Evolutionary conservation across 148 eudicot genomes (phyloP).

Genomic region (Linanthus parryae): DNA sequence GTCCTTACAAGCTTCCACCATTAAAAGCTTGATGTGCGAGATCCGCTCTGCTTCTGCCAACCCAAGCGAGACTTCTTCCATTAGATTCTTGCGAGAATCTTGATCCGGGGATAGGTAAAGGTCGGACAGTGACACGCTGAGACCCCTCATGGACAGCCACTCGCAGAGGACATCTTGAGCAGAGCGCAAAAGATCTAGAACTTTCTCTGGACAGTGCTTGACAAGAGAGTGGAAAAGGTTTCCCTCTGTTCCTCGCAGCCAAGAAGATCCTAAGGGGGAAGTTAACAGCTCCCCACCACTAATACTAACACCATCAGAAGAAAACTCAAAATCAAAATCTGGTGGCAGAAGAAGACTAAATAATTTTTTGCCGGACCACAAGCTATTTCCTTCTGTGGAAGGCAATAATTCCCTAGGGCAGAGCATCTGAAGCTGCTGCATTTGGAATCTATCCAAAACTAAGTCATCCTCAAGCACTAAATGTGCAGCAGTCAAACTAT

Average conservation of each 20-base stretch:
- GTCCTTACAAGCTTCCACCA: slow-evolving; percentile 46
- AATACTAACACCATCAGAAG: slow-evolving; percentile 37
- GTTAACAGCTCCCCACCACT: slow-evolving; percentile 59
- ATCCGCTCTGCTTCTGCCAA: slow-evolving; percentile 62
- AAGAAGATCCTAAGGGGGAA: slow-evolving; percentile 52
- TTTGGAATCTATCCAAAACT: slow-evolving; percentile 33
- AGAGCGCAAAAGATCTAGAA: slow-evolving; percentile 43
- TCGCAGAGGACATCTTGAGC: slow-evolving; percentile 84
- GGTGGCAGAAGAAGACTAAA: slow-evolving; percentile 67
- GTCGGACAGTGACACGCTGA: slow-evolving; percentile 81
- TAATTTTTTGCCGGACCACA: slow-evolving; percentile 80
- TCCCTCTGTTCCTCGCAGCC: slow-evolving; percentile 61
- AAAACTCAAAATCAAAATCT: slow-evolving; percentile 48
- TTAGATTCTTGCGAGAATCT: slow-evolving; percentile 43
- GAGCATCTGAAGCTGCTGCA: slow-evolving; percentile 79
- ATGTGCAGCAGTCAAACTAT: slow-evolving; percentile 80
- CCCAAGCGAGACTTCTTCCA: slow-evolving; percentile 63
- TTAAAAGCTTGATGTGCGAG: slow-evolving; percentile 45
- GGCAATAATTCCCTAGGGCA: slow-evolving; percentile 40
- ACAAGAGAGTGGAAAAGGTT: slow-evolving; percentile 56
- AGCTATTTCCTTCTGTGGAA: slow-evolving; percentile 20
- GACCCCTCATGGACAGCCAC: slow-evolving; percentile 73
- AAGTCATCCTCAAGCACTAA: slow-evolving; percentile 62
- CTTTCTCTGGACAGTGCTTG: slow-evolving; percentile 36
- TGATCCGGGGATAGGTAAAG: slow-evolving; percentile 69